Evolutionary conservation across 441 rosid genomes (phyloP).

Genomic region (Populus hybrid): DNA sequence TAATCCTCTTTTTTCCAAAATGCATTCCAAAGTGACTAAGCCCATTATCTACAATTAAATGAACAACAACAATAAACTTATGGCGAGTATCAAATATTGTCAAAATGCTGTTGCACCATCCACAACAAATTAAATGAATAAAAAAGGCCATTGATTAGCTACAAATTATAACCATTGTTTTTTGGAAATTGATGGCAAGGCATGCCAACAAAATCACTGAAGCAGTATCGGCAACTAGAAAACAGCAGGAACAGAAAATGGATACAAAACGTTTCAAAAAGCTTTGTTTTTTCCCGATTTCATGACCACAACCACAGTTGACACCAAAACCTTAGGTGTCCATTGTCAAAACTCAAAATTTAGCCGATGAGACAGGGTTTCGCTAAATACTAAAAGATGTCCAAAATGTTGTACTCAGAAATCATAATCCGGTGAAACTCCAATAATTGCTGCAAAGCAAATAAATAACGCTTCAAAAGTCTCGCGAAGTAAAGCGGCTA

Average conservation of each 20-base stretch:
- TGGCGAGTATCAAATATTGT: not conserved
- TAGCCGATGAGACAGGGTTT: not conserved
- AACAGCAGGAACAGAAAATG: not conserved
- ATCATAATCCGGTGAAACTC: too few relatives aligned
- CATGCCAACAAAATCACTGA: not conserved
- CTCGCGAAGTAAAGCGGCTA: too few relatives aligned
- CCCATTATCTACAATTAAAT: not conserved
- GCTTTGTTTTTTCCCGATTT: not conserved
- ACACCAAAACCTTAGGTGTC: not conserved
- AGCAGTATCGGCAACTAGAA: not conserved
- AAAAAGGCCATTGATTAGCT: not conserved
- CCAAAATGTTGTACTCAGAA: too few relatives aligned
- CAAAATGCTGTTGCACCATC: not conserved
- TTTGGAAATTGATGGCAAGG: not conserved
- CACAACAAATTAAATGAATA: not conserved
- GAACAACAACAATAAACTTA: not conserved
- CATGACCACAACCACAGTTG: not conserved
- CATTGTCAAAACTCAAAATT: not conserved
- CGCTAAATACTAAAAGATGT: not conserved
- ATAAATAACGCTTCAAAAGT: too few relatives aligned
- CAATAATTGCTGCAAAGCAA: too few relatives aligned
- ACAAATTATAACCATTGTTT: not conserved
- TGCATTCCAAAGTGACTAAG: not conserved
- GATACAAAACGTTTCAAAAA: not conserved
- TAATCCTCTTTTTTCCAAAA: too few relatives aligned